These are phyloP conservation scores for Hyaloscypha hepaticicola DNA, from an alignment of 495 filamentous ascomycete species.

Conservation along the genomic window DNA sequence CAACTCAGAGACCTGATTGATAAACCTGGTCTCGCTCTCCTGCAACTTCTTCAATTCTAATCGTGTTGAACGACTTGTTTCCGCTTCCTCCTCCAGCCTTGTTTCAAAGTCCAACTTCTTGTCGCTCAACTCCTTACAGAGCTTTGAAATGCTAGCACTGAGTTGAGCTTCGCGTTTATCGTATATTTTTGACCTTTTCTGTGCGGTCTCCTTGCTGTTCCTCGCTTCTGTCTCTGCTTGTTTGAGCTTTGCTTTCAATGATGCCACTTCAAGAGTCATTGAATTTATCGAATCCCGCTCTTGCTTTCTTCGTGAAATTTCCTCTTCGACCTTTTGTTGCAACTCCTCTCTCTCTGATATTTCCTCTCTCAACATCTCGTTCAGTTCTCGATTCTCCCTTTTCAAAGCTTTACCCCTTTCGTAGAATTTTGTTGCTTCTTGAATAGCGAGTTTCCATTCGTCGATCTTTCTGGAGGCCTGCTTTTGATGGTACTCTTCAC, in stretches of 20 bases:
- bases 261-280: not conserved
- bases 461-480: not conserved
- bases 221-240: not conserved
- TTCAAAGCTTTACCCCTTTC: not conserved
- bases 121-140: not conserved
- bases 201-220: not conserved
- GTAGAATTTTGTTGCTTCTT: constrained; percentile 4
- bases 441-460: not conserved
- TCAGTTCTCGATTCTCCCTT: not conserved
- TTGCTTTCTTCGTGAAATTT: not conserved
- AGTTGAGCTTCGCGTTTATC: not conserved
- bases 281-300: not conserved
- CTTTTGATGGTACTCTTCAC: not conserved
- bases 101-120: not conserved
- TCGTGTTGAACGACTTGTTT: not conserved
- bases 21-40: not conserved
- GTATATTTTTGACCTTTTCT: not conserved
- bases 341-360: not conserved
- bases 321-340: not conserved
- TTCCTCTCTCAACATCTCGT: not conserved
- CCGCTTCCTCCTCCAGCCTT: not conserved
- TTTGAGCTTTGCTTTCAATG: not conserved
- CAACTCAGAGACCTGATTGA: not conserved
- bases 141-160: not conserved
- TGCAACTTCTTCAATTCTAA: not conserved